Evolutionary conservation across 352 stramenopile species (phyloP).

Genomic region (Globisporangium spiculum): DNA sequence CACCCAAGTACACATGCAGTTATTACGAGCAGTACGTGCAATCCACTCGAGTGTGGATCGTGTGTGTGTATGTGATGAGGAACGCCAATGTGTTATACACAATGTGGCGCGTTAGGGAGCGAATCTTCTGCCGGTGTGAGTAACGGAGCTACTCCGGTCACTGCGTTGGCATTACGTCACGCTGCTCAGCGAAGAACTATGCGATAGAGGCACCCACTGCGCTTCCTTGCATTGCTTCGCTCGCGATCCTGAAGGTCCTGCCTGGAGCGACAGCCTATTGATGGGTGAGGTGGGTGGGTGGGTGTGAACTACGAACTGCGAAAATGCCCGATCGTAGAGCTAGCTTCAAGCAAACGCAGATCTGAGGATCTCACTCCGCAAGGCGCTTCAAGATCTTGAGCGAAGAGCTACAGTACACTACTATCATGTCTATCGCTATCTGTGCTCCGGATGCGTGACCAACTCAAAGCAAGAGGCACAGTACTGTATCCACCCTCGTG

Average conservation of each 20-base stretch:
- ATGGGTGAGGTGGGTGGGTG: background rate
- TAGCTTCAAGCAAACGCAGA: background rate
- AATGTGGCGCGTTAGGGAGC: background rate
- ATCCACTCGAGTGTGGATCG: no score
- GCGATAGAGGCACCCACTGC: background rate
- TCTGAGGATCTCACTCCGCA: background rate
- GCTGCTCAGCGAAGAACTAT: background rate
- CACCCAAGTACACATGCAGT: background rate
- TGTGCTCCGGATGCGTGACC: background rate
- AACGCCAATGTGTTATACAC: background rate
- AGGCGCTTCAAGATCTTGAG: background rate
- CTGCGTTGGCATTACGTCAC: constrained; percentile 6
- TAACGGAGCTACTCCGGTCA: constrained; percentile 8
- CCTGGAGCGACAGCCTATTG: background rate
- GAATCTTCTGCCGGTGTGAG: background rate
- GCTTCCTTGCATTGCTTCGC: background rate
- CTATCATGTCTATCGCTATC: background rate
- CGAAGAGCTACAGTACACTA: background rate
- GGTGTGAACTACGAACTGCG: no score
- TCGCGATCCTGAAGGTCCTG: background rate
- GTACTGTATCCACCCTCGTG: no score
- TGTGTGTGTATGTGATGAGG: background rate
- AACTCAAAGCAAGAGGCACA: background rate
- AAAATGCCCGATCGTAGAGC: background rate
- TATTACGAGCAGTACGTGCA: no score